Conservation (phyloP, 495 filamentous ascomycete genomes). For the Penicillium desertorum region DNA sequence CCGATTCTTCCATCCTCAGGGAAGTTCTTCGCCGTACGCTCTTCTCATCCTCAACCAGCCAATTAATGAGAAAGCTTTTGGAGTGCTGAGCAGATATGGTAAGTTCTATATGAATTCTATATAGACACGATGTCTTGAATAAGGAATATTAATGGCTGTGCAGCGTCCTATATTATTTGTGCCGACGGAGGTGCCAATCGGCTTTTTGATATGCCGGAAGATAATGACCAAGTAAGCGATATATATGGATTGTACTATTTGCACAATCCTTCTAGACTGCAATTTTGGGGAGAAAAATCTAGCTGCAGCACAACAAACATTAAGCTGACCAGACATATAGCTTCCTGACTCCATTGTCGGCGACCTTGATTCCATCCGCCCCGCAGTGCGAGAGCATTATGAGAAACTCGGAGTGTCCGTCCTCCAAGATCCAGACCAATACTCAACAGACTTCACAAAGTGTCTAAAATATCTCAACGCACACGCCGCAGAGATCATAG, state of each 20-base stretch:
- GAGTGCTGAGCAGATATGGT: conserved; percentile 60
- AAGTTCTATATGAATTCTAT: conserved; percentile 13
- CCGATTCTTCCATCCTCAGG: conserved; percentile 43
- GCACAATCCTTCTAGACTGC: not conserved
- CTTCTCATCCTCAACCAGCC: conserved; percentile 73
- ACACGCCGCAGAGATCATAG: conserved; percentile 31
- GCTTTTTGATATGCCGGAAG: conserved; percentile 57
- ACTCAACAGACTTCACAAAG: conserved; percentile 82
- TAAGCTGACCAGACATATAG: conserved; percentile 22
- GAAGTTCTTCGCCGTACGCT: conserved; percentile 48
- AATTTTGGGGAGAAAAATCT: not conserved
- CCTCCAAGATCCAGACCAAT: conserved; percentile 69
- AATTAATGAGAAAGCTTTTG: conserved; percentile 51
- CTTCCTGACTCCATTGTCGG: conserved; percentile 73
- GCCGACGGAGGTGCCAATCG: conserved; percentile 92
- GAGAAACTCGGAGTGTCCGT: conserved; percentile 51
- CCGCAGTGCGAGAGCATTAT: conserved; percentile 61
- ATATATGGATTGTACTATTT: not conserved
- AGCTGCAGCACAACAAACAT: not conserved
- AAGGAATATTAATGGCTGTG: conserved; percentile 7
- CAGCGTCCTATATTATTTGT: conserved; percentile 63
- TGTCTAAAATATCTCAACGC: conserved; percentile 62
- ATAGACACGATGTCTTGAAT: not conserved
- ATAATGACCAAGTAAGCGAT: conserved; percentile 39
- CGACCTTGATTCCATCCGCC: conserved; percentile 80